These are phyloP conservation scores for Neurospora sp. DNA, from an alignment of 495 filamentous ascomycete genomes.

Conservation along the genomic window DNA sequence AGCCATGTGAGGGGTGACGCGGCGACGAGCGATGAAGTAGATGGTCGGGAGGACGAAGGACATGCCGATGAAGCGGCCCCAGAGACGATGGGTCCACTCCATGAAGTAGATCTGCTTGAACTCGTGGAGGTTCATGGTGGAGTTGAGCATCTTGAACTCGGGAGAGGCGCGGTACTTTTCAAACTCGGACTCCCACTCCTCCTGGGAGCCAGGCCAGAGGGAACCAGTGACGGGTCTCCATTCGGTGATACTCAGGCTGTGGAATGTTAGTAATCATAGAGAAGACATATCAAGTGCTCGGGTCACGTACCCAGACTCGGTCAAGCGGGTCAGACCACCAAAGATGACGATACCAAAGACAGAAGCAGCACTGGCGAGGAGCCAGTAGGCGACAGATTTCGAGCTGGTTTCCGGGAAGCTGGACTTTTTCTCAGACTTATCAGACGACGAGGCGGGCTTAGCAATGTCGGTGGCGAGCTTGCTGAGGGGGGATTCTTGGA, in stretches of 20 bases:
- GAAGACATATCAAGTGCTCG: neutral
- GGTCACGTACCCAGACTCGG: slow-evolving; percentile 76
- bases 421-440: slow-evolving; percentile 4
- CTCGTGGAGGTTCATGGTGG: slow-evolving; percentile 80
- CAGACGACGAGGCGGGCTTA: slow-evolving; percentile 5
- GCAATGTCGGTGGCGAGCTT: slow-evolving; percentile 6
- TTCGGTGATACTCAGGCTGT: slow-evolving; percentile 94
- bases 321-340: slow-evolving; percentile 84
- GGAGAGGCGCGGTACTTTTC: slow-evolving; percentile 81
- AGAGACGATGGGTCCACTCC: slow-evolving; percentile 96
- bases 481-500: slow-evolving; percentile 5
- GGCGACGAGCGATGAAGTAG: slow-evolving; percentile 77
- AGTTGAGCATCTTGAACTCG: slow-evolving; percentile 83
- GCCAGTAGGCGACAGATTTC: slow-evolving; percentile 79
- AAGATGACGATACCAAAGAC: slow-evolving; percentile 97
- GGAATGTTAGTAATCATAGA: neutral
- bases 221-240: slow-evolving; percentile 95
- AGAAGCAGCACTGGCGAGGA: slow-evolving; percentile 78
- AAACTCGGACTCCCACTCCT: slow-evolving; percentile 86
- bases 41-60: slow-evolving; percentile 78
- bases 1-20: slow-evolving; percentile 71
- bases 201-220: slow-evolving; percentile 65
- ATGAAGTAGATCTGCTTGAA: slow-evolving; percentile 99
- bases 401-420: slow-evolving; percentile 64
- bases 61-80: slow-evolving; percentile 87